phyloP scores from a whole-genome alignment of 2,329 filamentous ascomycete genomes.

The Talaromyces albobiverticillius region DNA sequence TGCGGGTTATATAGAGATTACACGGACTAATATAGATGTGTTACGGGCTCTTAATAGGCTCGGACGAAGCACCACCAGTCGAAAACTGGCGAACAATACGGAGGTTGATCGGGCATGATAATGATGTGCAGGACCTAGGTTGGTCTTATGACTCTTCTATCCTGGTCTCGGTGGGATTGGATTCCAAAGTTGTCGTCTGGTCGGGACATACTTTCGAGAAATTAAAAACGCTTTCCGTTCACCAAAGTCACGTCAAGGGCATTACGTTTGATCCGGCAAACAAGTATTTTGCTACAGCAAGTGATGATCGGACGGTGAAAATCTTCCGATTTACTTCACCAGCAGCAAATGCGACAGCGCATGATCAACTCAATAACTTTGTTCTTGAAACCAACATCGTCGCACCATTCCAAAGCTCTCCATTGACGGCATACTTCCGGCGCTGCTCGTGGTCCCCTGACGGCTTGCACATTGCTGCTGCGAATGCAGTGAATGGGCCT shows the following conservation, averaged over 20 bases:
- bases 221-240: slow-evolving; percentile 85
- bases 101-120: slow-evolving; percentile 92
- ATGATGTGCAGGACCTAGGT: slow-evolving; percentile 95
- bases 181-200: slow-evolving; percentile 98
- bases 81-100: slow-evolving; percentile 98
- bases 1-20: slow-evolving; percentile 3
- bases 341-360: slow-evolving; percentile 82
- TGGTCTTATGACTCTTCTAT: slow-evolving; percentile 97
- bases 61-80: slow-evolving; percentile 84
- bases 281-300: slow-evolving; percentile 98
- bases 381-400: slow-evolving; percentile 89
- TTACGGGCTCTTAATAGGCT: slow-evolving; percentile 48
- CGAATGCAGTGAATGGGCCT: slow-evolving; percentile 94
- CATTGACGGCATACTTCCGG: slow-evolving; percentile 93
- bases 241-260: slow-evolving; percentile 97
- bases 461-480: slow-evolving; percentile 92
- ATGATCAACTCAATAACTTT: slow-evolving; percentile 97
- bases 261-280: slow-evolving; percentile 98
- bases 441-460: slow-evolving; percentile 97
- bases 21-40: slow-evolving; percentile 3
- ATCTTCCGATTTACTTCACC: slow-evolving; percentile 94
- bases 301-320: slow-evolving; percentile 94
- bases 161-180: slow-evolving; percentile 89
- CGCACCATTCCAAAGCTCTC: slow-evolving; percentile 82
- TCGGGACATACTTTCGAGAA: slow-evolving; percentile 98